A percentile compares a stretch with the other conserved stretches of the same genome.
phyloP scores from a whole-genome alignment of 352 stramenopile genomes.

The Phytophthora podocarpi region DNA sequence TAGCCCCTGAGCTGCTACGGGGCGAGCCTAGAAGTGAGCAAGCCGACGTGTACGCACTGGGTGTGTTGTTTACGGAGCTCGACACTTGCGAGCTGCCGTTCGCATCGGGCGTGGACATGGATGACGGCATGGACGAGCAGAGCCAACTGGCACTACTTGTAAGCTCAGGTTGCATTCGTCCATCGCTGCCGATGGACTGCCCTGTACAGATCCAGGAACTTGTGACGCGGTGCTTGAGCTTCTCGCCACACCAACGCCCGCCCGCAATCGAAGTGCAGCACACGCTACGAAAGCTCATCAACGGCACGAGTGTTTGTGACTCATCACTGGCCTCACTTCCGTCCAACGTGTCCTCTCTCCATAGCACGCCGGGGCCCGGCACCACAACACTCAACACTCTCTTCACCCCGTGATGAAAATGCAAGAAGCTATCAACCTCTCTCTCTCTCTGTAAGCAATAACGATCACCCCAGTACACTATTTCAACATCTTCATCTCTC shows the following conservation, averaged over 20 bases:
- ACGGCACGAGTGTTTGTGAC: conserved; percentile 33
- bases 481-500: not conserved
- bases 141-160: conserved; percentile 53
- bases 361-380: conserved; percentile 23
- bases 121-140: conserved; percentile 44
- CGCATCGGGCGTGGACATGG: conserved; percentile 42
- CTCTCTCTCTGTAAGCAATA: conserved; percentile 26
- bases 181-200: conserved; percentile 47
- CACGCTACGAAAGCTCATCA: conserved; percentile 47
- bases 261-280: conserved; percentile 43
- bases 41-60: conserved; percentile 53
- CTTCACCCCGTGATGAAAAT: conserved; percentile 29
- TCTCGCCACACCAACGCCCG: conserved; percentile 46
- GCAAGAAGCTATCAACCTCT: conserved; percentile 25
- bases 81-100: conserved; percentile 64
- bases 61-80: conserved; percentile 61
- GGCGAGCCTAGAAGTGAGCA: conserved; percentile 37
- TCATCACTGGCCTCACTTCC: conserved; percentile 27
- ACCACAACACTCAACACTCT: conserved; percentile 19
- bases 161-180: conserved; percentile 52
- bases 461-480: conserved; percentile 22
- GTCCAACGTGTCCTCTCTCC: conserved; percentile 36
- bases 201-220: conserved; percentile 52
- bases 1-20: conserved; percentile 57
- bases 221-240: conserved; percentile 51